Conservation (phyloP, 495 filamentous ascomycete genomes). For the Choiromyces venosus region DNA sequence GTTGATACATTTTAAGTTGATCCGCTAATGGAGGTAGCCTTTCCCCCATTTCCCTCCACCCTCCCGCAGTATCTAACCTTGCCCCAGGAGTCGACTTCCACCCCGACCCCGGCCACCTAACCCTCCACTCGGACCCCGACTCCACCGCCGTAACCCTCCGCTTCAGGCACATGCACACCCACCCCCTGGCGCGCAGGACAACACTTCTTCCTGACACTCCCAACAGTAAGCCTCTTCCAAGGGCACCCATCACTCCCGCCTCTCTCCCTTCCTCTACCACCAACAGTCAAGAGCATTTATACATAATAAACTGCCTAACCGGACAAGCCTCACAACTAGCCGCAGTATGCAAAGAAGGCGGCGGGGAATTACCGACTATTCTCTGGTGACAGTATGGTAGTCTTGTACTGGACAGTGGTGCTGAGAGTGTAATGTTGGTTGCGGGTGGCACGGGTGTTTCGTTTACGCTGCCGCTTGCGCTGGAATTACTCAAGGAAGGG, state of each 20-base stretch:
- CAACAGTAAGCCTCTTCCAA: slow-evolving; percentile 58
- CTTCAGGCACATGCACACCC: slow-evolving; percentile 51
- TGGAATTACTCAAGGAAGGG: slow-evolving; percentile 43
- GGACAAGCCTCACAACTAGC: slow-evolving; percentile 58
- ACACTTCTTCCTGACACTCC: slow-evolving; percentile 62
- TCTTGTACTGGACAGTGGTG: slow-evolving; percentile 45
- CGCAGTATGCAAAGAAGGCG: slow-evolving; percentile 42
- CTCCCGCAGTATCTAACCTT: too few species aligned
- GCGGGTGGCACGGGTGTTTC: slow-evolving; percentile 63
- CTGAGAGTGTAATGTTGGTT: slow-evolving; percentile 55
- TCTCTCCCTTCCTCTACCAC: slow-evolving; percentile 46
- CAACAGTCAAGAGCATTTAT: slow-evolving; percentile 51
- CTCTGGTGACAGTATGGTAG: slow-evolving; percentile 58
- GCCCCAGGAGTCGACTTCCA: slow-evolving; percentile 46
- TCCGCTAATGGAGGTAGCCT: slow-evolving; percentile 35
- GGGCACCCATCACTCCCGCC: slow-evolving; percentile 60
- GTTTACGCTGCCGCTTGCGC: slow-evolving; percentile 55
- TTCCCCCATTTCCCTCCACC: background rate
- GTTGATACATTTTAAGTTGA: slow-evolving; percentile 51
- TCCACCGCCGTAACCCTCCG: slow-evolving; percentile 55
- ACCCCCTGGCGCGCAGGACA: slow-evolving; percentile 59
- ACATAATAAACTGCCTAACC: slow-evolving; percentile 56
- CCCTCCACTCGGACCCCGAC: slow-evolving; percentile 48
- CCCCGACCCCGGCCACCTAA: slow-evolving; percentile 49
- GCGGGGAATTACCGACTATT: slow-evolving; percentile 46